Percentiles rank a stretch among this genome's conserved stretches.
Conservation (phyloP, 2,329 filamentous ascomycete species). For the Ambrosiella cleistominuta region DNA sequence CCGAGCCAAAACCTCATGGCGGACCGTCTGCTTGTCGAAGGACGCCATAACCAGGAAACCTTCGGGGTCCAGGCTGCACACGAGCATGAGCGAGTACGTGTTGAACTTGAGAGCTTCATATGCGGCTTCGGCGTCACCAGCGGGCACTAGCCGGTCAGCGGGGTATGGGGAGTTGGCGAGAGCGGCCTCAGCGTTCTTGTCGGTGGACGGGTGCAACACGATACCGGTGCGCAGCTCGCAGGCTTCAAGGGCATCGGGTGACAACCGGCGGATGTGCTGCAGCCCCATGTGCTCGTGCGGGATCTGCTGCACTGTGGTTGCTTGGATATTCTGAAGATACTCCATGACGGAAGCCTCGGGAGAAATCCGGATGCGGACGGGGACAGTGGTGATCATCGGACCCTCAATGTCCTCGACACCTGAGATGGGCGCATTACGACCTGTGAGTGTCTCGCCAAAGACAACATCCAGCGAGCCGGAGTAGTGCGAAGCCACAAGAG, state of each 20-base stretch:
- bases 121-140: slow-evolving; percentile 37
- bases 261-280: slow-evolving; percentile 40
- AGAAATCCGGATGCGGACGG: slow-evolving; percentile 32
- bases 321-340: slow-evolving; percentile 39
- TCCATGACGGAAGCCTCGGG: slow-evolving; percentile 26
- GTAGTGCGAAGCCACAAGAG: slow-evolving; percentile 35
- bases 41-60: slow-evolving; percentile 44
- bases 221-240: slow-evolving; percentile 38
- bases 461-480: slow-evolving; percentile 34
- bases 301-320: slow-evolving; percentile 37
- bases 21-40: slow-evolving; percentile 44
- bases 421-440: slow-evolving; percentile 31
- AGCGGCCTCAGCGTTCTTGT: slow-evolving; percentile 15
- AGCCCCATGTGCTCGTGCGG: slow-evolving; percentile 47
- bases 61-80: slow-evolving; percentile 39
- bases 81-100: slow-evolving; percentile 46
- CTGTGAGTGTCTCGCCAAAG: slow-evolving; percentile 42
- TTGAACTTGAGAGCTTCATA: slow-evolving; percentile 42
- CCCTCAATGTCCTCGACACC: slow-evolving; percentile 38
- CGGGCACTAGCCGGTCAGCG: slow-evolving; percentile 35
- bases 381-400: slow-evolving; percentile 43
- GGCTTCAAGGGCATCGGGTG: slow-evolving; percentile 34
- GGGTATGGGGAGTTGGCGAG: slow-evolving; percentile 19
- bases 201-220: slow-evolving; percentile 31
- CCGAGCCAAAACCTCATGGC: slow-evolving; percentile 31